Evolutionary conservation across 1,139 yeast species (phyloP).

Genomic region (Pichia sp.): DNA sequence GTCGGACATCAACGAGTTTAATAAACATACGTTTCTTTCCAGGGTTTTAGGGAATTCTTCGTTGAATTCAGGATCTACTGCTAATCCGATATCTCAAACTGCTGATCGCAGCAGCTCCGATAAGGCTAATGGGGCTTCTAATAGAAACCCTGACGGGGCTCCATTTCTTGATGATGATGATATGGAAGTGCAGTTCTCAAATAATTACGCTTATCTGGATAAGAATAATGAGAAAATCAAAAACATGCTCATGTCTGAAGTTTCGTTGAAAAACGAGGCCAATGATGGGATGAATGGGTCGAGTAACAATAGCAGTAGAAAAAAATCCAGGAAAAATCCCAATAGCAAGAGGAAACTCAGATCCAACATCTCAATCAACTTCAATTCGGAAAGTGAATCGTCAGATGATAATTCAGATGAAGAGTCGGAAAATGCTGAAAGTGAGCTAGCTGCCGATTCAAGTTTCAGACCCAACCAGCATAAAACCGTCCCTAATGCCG

Average conservation of each 20-base stretch:
- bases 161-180: conserved; percentile 33
- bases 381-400: conserved; percentile 26
- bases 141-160: conserved; percentile 22
- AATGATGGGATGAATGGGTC: conserved; percentile 8
- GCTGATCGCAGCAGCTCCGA: not conserved
- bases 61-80: conserved; percentile 16
- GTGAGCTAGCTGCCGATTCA: not conserved
- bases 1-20: conserved; percentile 24
- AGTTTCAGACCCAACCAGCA: not conserved
- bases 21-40: conserved; percentile 50
- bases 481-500: not conserved
- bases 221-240: conserved; percentile 11
- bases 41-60: conserved; percentile 55
- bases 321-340: conserved; percentile 1
- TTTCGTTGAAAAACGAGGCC: conserved; percentile 20
- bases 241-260: conserved; percentile 12
- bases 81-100: not conserved
- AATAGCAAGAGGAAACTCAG: conserved; percentile 6
- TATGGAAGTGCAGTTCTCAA: conserved; percentile 26
- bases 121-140: conserved; percentile 29
- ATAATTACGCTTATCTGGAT: conserved; percentile 14
- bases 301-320: not conserved
- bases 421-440: conserved; percentile 9
- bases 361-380: conserved; percentile 17
- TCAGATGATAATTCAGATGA: conserved; percentile 20